Evolutionary conservation across 2,329 filamentous ascomycete species (phyloP).

Genomic region (Bertia moriformis): DNA sequence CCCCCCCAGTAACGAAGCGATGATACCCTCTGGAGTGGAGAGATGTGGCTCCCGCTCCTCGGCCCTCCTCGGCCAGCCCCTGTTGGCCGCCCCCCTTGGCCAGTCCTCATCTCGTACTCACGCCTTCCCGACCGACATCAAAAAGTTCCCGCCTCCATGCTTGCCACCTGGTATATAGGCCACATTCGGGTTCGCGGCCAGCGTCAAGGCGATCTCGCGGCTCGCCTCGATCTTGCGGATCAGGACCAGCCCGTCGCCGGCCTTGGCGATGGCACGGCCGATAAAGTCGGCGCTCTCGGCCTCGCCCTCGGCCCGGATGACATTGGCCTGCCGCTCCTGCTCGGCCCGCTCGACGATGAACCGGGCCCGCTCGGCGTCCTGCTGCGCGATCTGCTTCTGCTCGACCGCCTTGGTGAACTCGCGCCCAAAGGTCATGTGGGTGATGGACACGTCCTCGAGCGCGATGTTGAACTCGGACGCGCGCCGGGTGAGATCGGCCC

Average conservation of each 20-base stretch:
- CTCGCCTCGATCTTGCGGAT: slow-evolving; percentile 96
- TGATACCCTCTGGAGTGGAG: too few species aligned
- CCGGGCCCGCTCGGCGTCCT: slow-evolving; percentile 89
- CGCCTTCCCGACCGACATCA: not conserved
- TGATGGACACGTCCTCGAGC: slow-evolving; percentile 96
- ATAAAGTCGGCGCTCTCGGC: slow-evolving; percentile 94
- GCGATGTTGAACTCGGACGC: slow-evolving; percentile 97
- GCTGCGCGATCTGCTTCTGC: slow-evolving; percentile 99
- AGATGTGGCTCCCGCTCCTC: too few species aligned
- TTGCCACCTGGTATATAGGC: slow-evolving; percentile 74
- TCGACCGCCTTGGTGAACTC: slow-evolving; percentile 98
- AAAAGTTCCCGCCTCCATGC: slow-evolving; percentile 36
- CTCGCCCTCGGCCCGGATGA: slow-evolving; percentile 95
- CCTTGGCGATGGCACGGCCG: slow-evolving; percentile 80
- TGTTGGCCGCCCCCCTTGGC: too few species aligned
- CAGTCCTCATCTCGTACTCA: too few species aligned
- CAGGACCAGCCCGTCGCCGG: slow-evolving; percentile 82
- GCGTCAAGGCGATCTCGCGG: slow-evolving; percentile 82
- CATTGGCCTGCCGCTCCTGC: slow-evolving; percentile 96
- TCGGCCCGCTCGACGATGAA: slow-evolving; percentile 98
- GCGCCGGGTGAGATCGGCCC: slow-evolving; percentile 77
- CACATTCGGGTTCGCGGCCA: slow-evolving; percentile 85
- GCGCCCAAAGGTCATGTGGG: slow-evolving; percentile 98
- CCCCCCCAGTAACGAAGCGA: too few species aligned
- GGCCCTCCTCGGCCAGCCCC: too few species aligned